Base-by-base conservation (phyloP, 1,284 basidiomycete genomes). In the Apiotrichum veenhuisii region DNA sequence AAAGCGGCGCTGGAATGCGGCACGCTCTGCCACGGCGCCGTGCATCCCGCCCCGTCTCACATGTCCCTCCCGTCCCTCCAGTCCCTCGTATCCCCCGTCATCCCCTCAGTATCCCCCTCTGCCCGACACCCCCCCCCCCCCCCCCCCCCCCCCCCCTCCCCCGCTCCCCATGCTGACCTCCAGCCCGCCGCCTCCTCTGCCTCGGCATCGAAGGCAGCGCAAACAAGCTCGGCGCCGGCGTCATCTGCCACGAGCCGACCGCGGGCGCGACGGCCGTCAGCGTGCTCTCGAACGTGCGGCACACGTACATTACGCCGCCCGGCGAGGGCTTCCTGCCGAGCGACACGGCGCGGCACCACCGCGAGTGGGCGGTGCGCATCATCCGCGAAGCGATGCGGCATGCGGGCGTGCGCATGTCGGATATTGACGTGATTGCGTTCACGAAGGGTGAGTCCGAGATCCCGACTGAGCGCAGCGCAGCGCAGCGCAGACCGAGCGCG, bases 261-360 rank as follows among this genome's bases (percentile, higher is more conserved):
- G 45, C 38, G 9, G 40, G 36, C 25, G 65, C 83, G 34, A 84
- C 84, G 11, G 78, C 77, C 20, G 76, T 78, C 58, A 71, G 70
- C 26, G 84, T 94, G 17, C 80, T 93, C 22, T 87, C 90, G 43
- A 88, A 95, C 66, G 80, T 98, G 57, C 85, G 96, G 63, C 96
- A 98, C 73, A 99, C 96, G 11, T 98, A 98, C 73, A 91, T 98
- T 63, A 98, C 96, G 1, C 96, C 96, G 1, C 91, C 96, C 3
- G 96, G 96, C 9, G 89, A 97, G 77, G 96, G 96, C 0, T 99
- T 99, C 74, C 85, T 94, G 56, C 96, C 96, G 8, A 82, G 87
- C 54, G 94, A 98, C 71, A 98, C 96, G 5, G 95, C 95, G 2
- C 81, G 88, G 60, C 96, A 98, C 74, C 96, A 99, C 79, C 87